Evolutionary conservation across 129 eudicot species (phyloP), one percentile per base, ranked within the genome.

Genomic region (Saussurea involucrata): DNA sequence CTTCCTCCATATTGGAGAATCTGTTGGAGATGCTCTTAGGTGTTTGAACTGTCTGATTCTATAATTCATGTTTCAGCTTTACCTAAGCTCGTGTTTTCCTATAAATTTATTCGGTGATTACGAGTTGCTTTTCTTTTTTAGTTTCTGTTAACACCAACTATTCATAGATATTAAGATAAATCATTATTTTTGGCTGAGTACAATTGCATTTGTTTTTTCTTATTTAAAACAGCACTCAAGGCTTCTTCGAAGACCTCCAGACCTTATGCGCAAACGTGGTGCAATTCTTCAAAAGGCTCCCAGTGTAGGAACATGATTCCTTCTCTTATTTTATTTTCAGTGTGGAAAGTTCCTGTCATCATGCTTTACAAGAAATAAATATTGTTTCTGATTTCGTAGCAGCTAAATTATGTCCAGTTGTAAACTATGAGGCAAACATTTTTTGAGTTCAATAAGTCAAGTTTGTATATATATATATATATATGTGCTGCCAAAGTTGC

Each of bases 241-340:
- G 76, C 96, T 95, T 73, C 86, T 89, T 57, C 88, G 84, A 79
- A 95, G 99, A 76, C 97, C 97, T 78, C 97, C 96, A 57, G 84
- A 82, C 55, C 93, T 95, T 58, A 17, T 76, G 37, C 84, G 88
- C 76, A 95, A 87, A 83, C 99, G 99, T 65, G 99, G 87, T 36
- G 68, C 69, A 28, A 81, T 88, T 83, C 70, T 85, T 68, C 99
- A 92, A 76, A 95, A 95, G 86, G 37, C 84, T 37, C 73, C 94
- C 21, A 76, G 77, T 73, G 99, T 95, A 89, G 86, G 97, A 27
- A 55, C 66, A 55, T 9, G 31, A 55, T 73, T 10, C 8, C 8
- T 31, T 49, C 22, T 71, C 18, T 5, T n/a, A 21, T 24, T 78
- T 25, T 67, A 64, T 58, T 53, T 53, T 27, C 21, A 34, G 6